Base-by-base conservation (phyloP, 768 basidiomycete genomes). In the Baorangia bicolor region DNA sequence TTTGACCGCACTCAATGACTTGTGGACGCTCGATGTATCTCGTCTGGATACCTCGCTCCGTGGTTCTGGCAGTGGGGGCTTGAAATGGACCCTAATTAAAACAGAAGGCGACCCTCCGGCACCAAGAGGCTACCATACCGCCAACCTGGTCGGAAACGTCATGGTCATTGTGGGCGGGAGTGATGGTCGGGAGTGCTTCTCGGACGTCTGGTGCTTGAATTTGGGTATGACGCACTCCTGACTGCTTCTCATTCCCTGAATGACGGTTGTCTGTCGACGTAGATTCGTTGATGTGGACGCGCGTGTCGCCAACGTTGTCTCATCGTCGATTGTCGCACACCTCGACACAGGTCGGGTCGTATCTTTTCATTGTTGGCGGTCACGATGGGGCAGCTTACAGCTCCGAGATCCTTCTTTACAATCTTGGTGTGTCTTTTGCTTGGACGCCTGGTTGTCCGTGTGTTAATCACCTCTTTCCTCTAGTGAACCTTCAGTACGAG, bases 121-220 rank as follows among this genome's bases (percentile, higher is more conserved):
- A 6, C 77, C 86, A 20, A 78, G 92, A 52, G 95, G 94, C 0
- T 98, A 98, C 65, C 94, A 97, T 71, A 90, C 92, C 0, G 90
- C 93, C 34, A 95, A 93, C 66, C 75, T 97, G 28, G 82, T 96
- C 6, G 87, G 87, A 28, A 85, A 88, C 60, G 81, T 88, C 55
- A 94, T 96, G 88, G 79, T 98, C 42, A 77, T 98, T 30, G 78
- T 94, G 28, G 96, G 96, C 1, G 95, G 96, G 2, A 93, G 92
- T 60, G 94, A 97, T 69, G 94, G 94, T 4, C 82, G 82, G 53
- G 88, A 92, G 59, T 91, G 88, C 53, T 97, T 94, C 66, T 85
- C 84, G 14, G 92, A 97, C 66, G 81, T 98, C 0, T 94, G 91
- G 85, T 85, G 86, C 59, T 71, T 98, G 54, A 84, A 95, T 66